phyloP scores from a whole-genome alignment of 139 green algal species.

The Prasinococcaceae sp. region DNA sequence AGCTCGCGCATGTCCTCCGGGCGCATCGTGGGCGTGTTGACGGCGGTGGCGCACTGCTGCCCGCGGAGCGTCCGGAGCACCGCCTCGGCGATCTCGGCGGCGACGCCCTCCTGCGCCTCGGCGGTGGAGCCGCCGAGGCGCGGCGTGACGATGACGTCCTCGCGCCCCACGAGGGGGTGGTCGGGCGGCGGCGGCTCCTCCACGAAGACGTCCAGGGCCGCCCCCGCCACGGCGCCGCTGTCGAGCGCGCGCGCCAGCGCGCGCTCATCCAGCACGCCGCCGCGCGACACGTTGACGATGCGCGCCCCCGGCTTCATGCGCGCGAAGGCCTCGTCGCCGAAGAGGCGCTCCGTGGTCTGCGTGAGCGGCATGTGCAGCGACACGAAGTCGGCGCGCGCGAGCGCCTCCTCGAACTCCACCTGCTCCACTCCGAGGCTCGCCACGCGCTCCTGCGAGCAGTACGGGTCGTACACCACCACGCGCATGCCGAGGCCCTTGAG shows the following conservation, averaged over 20 bases:
- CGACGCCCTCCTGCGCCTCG: constrained; percentile 88
- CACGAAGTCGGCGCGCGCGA: constrained; percentile 64
- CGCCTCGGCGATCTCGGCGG: constrained; percentile 85
- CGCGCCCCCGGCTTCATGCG: constrained; percentile 47
- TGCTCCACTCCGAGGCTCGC: constrained; percentile 59
- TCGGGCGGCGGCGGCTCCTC: constrained; percentile 58
- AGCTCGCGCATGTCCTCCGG: constrained; percentile 84
- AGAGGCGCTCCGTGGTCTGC: constrained; percentile 53
- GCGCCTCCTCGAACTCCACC: constrained; percentile 71
- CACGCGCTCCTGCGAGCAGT: constrained; percentile 65
- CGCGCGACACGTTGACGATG: constrained; percentile 87
- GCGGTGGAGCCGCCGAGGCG: constrained; percentile 80
- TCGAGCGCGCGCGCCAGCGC: constrained; percentile 70
- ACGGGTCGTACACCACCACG: constrained; percentile 84
- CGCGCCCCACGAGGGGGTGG: constrained; percentile 54
- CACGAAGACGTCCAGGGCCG: constrained; percentile 81
- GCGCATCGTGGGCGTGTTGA: constrained; percentile 82
- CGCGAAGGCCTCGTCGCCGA: constrained; percentile 67
- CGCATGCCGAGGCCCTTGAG: constrained; percentile 72
- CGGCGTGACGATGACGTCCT: constrained; percentile 80
- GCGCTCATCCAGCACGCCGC: constrained; percentile 82
- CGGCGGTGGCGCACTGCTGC: constrained; percentile 65
- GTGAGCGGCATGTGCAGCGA: constrained; percentile 80
- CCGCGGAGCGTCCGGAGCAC: constrained; percentile 74
- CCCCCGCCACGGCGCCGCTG: constrained; percentile 43